Conservation (phyloP, 129 eudicot genomes). For the Flaveria brownii region DNA sequence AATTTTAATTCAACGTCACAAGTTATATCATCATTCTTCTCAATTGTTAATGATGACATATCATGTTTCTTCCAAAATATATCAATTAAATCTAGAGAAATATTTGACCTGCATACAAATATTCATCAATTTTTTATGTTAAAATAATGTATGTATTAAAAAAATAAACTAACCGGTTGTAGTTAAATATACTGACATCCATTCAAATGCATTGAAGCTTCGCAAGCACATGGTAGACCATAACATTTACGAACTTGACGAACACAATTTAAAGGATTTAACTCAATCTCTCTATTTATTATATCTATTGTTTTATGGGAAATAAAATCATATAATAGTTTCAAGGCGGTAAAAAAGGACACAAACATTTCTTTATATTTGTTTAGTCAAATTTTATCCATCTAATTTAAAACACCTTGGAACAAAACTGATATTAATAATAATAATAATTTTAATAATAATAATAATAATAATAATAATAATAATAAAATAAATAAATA, state of each 20-base stretch:
- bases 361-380: neutral
- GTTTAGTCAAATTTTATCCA: neutral
- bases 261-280: neutral
- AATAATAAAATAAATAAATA: too few species aligned
- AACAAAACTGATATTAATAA: neutral
- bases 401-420: neutral
- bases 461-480: neutral
- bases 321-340: neutral
- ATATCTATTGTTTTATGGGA: neutral
- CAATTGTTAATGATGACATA: neutral
- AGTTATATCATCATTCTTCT: neutral
- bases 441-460: neutral
- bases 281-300: neutral
- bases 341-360: neutral
- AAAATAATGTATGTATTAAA: too few species aligned
- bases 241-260: neutral
- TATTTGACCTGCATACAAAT: neutral
- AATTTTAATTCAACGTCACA: neutral
- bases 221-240: neutral
- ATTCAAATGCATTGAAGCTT: too few species aligned
- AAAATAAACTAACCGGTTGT: too few species aligned
- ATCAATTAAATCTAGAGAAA: neutral
- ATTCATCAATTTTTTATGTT: neutral
- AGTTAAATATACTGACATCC: too few species aligned
- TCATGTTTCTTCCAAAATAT: neutral